These are phyloP conservation scores for Grosmannia penicillata DNA, from an alignment of 2,329 filamentous ascomycete genomes.

Conservation along the genomic window DNA sequence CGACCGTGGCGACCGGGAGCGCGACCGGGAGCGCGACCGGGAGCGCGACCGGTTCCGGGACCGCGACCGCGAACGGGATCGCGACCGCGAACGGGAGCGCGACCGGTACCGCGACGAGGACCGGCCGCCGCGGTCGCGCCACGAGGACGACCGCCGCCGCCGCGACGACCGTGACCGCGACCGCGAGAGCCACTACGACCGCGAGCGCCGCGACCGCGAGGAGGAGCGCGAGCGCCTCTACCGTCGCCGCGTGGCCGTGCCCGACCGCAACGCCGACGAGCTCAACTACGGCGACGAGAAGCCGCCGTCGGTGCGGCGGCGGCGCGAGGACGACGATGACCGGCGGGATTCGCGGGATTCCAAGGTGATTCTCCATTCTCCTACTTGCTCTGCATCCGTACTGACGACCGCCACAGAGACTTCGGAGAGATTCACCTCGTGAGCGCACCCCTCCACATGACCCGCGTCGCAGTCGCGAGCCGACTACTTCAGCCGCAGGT, in stretches of 20 bases:
- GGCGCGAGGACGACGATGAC: slow-evolving; percentile 62
- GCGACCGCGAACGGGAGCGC: slow-evolving; percentile 18
- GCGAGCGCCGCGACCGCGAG: slow-evolving; percentile 76
- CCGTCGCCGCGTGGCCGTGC: slow-evolving; percentile 48
- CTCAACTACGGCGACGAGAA: slow-evolving; percentile 77
- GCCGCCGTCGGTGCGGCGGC: slow-evolving; percentile 48
- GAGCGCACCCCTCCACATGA: slow-evolving; percentile 48
- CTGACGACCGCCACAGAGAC: slow-evolving; percentile 31
- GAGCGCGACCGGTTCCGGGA: slow-evolving; percentile 19
- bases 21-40: slow-evolving; percentile 19
- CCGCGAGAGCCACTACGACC: slow-evolving; percentile 62
- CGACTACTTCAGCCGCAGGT: background rate
- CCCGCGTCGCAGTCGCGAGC: slow-evolving; percentile 26
- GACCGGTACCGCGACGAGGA: slow-evolving; percentile 31
- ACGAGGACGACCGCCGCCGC: slow-evolving; percentile 60
- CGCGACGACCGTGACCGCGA: slow-evolving; percentile 79
- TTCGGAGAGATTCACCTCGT: slow-evolving; percentile 36
- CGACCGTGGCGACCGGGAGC: slow-evolving; percentile 19
- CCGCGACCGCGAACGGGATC: slow-evolving; percentile 21
- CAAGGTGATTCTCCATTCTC: slow-evolving; percentile 37
- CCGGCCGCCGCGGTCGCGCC: slow-evolving; percentile 36
- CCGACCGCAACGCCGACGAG: slow-evolving; percentile 62
- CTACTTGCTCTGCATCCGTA: slow-evolving; percentile 10
- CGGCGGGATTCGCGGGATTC: slow-evolving; percentile 50
- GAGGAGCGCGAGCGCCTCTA: slow-evolving; percentile 82